Evolutionary conservation across 2,329 filamentous ascomycete genomes (phyloP), one percentile per base, ranked within the genome.

Genomic region (Cryphonectria parasitica): DNA sequence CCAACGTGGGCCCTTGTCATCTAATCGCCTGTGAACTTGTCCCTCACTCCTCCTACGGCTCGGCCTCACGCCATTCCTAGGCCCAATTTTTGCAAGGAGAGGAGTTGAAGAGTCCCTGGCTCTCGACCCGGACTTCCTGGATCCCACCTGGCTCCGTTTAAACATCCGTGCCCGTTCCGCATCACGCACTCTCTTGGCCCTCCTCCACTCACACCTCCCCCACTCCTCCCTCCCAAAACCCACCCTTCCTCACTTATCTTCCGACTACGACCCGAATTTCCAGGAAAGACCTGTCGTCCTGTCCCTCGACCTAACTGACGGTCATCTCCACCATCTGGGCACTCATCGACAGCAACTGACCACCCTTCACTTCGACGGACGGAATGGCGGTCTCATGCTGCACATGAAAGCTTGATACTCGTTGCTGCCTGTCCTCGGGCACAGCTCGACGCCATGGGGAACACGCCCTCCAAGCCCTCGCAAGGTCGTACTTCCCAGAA

Each of bases 401-500:
- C 63, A 61, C 66, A 71, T 72, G 71, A 72, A 28, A 62, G 31
- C 60, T 43, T 56, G 60, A 71, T 65, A 66, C 52, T 25, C 64
- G 41, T 63, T 64, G 66, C 39, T 64, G 66, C 39, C 64, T 66
- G 66, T 62, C 60, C 71, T n/a, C 54, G 58, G 69, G 58, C 63
- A 62, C 36, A 31, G 43, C 22, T 31, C 66, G 67, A 64, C 66
- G 69, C 54, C 66, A 73, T 73, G 71, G 71, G 71, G 19, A 73
- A 73, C 64, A 41, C 65, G 28, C 71, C 71, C 17, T 73, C 71
- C 34, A 71, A 71, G 49, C 66, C 69, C 41, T 52, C 64, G 43
- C 71, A 69, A 64, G 67, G 69, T 67, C 66, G 69, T 43, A 15
- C 64, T n/a, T 41, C 62, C 56, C 71, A 73, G n/a, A 73, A 69